Evolutionary conservation across 768 basidiomycete genomes (phyloP).

Genomic region (Collybiopsis confluens): DNA sequence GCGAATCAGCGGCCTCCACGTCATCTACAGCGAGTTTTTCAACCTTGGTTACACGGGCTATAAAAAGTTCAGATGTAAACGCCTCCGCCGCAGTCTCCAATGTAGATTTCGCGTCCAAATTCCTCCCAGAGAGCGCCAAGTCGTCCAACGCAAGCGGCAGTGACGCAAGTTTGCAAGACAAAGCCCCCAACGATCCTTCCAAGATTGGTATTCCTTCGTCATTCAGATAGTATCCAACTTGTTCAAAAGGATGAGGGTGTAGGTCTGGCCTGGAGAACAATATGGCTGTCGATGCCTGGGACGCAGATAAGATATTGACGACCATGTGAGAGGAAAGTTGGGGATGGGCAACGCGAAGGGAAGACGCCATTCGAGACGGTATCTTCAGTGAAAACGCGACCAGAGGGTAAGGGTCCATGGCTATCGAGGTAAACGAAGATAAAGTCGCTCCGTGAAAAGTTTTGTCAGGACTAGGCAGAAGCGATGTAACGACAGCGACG

Average conservation of each 20-base stretch:
- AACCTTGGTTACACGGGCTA: constrained; percentile 72
- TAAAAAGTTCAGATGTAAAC: constrained; percentile 64
- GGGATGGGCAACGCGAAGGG: constrained; percentile 33
- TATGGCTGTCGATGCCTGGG: constrained; percentile 58
- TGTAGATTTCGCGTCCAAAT: constrained; percentile 10
- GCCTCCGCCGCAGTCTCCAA: neutral
- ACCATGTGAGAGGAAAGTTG: constrained; percentile 50
- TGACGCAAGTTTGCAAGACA: constrained; percentile 67
- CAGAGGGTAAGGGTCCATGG: constrained; percentile 84
- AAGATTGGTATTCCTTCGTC: constrained; percentile 58
- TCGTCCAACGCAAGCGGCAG: constrained; percentile 60
- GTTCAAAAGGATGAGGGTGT: constrained; percentile 52
- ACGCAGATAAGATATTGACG: constrained; percentile 74
- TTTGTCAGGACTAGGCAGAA: constrained; percentile 12
- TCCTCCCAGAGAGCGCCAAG: constrained; percentile 31
- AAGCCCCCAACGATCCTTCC: constrained; percentile 57
- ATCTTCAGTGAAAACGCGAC: constrained; percentile 87
- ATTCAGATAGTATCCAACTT: constrained; percentile 33
- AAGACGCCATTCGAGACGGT: constrained; percentile 81
- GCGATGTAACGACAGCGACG: constrained; percentile 79
- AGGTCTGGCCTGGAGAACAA: constrained; percentile 73
- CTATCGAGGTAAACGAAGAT: constrained; percentile 89
- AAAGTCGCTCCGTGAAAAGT: constrained; percentile 86
- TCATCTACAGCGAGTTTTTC: constrained; percentile 4
- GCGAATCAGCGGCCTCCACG: neutral